These are phyloP conservation scores for Cladophialophora exuberans DNA, from an alignment of 2,329 filamentous ascomycete genomes.

Conservation along the genomic window DNA sequence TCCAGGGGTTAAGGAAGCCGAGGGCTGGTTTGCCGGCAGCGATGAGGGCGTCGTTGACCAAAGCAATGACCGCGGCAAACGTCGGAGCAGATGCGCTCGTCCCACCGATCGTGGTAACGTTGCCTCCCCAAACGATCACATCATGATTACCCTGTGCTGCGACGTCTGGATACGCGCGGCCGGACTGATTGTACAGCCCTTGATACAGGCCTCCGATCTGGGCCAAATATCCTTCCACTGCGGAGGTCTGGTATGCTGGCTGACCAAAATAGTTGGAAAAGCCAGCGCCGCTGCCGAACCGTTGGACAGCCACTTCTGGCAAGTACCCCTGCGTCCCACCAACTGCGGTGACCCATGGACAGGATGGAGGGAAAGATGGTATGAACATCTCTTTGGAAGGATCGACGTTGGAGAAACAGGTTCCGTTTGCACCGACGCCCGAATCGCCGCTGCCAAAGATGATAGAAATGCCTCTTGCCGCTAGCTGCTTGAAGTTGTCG, in stretches of 20 bases:
- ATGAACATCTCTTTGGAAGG: conserved; percentile 58
- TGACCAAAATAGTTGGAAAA: conserved; percentile 56
- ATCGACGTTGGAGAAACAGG: conserved; percentile 66
- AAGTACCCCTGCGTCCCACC: conserved; percentile 59
- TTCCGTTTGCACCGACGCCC: conserved; percentile 52
- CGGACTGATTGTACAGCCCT: conserved; percentile 44
- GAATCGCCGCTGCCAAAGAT: conserved; percentile 65
- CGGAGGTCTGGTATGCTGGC: conserved; percentile 51
- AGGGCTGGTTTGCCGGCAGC: conserved; percentile 37
- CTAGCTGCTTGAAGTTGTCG: conserved; percentile 65
- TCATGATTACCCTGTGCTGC: conserved; percentile 53
- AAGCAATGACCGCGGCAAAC: conserved; percentile 64
- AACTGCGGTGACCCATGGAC: conserved; percentile 69
- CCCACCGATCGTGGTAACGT: too few species aligned
- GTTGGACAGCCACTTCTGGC: conserved; percentile 55
- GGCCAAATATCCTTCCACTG: conserved; percentile 50
- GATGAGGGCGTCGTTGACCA: conserved; percentile 67
- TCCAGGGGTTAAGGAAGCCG: conserved; percentile 27
- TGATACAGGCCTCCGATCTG: conserved; percentile 45
- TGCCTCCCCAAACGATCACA: too few species aligned
- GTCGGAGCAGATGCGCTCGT: conserved; percentile 54
- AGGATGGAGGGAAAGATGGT: conserved; percentile 66
- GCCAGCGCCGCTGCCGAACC: conserved; percentile 59
- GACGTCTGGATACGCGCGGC: conserved; percentile 14
- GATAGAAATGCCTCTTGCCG: conserved; percentile 66